A percentile compares a stretch with the other conserved stretches of the same genome.
These are phyloP conservation scores for Vanrija sp. DNA, from an alignment of 1,284 basidiomycete genomes.

Conservation along the genomic window DNA sequence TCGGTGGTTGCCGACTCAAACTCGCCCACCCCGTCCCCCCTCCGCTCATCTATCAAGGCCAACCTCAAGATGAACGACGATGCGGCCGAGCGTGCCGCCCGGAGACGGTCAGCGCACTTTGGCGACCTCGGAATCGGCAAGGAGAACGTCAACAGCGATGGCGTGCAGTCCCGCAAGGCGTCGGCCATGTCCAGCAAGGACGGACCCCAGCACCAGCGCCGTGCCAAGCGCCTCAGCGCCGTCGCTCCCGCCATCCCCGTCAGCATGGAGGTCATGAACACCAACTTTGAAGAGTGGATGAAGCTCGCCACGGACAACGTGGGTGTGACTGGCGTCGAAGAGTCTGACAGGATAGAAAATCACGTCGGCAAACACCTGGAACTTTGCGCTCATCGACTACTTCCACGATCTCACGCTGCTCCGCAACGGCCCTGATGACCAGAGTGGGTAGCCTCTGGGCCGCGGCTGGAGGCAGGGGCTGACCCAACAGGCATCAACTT, in stretches of 20 bases:
- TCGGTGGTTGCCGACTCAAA: not conserved
- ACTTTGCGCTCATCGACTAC: slow-evolving; percentile 96
- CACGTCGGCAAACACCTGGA: slow-evolving; percentile 96
- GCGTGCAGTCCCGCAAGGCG: slow-evolving; percentile 14
- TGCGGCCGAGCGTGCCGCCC: slow-evolving; percentile 34
- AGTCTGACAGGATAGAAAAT: slow-evolving; percentile 73
- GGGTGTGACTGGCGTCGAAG: slow-evolving; percentile 35
- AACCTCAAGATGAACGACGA: slow-evolving; percentile 37
- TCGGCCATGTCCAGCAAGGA: slow-evolving; percentile 28
- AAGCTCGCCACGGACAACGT: slow-evolving; percentile 99
- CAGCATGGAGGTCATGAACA: slow-evolving; percentile 70
- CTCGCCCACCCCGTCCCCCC: slow-evolving; percentile 1
- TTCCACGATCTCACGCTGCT: slow-evolving; percentile 99
- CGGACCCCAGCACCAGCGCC: slow-evolving; percentile 8
- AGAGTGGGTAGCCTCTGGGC: slow-evolving; percentile 37
- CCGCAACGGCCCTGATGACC: slow-evolving; percentile 82
- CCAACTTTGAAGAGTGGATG: slow-evolving; percentile 99
- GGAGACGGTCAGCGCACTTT: slow-evolving; percentile 42
- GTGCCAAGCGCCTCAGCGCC: slow-evolving; percentile 35
- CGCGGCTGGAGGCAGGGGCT: not conserved
- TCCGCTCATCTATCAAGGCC: slow-evolving; percentile 4
- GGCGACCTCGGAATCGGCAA: slow-evolving; percentile 18
- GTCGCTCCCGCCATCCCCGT: slow-evolving; percentile 33
- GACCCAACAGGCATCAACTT: slow-evolving; percentile 74
- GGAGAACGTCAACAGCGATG: slow-evolving; percentile 1